Conservation (phyloP, 805 yeast species). For the Helenozyma baotianmanensis region DNA sequence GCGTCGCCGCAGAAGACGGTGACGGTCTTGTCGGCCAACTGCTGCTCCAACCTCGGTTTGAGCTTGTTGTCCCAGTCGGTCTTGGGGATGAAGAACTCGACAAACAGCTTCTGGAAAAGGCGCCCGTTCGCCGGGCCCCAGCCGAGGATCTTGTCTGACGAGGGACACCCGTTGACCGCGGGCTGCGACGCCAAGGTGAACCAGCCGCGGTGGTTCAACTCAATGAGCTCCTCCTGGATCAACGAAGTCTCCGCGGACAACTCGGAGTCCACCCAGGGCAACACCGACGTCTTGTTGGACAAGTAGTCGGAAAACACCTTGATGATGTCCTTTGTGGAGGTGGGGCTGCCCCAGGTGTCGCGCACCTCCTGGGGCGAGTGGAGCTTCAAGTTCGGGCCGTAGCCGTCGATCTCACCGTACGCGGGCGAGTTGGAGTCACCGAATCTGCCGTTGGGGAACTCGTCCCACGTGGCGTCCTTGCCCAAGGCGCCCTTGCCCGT, state of each 20-base stretch:
- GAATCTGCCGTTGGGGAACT: slow-evolving; percentile 91
- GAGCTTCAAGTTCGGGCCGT: slow-evolving; percentile 86
- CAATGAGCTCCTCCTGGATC: slow-evolving; percentile 86
- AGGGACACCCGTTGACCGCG: slow-evolving; percentile 72
- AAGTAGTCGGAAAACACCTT: slow-evolving; percentile 67
- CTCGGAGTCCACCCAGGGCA: slow-evolving; percentile 92
- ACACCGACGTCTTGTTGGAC: slow-evolving; percentile 65
- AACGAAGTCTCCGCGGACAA: slow-evolving; percentile 85
- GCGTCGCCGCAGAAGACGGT: slow-evolving; percentile 76
- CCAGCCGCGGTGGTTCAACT: slow-evolving; percentile 66
- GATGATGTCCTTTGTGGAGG: slow-evolving; percentile 52
- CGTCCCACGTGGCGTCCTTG: slow-evolving; percentile 95
- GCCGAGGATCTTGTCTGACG: slow-evolving; percentile 86
- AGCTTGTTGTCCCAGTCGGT: slow-evolving; percentile 59
- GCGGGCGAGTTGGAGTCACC: slow-evolving; percentile 96
- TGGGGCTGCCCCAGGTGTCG: slow-evolving; percentile 79
- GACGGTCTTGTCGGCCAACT: slow-evolving; percentile 40
- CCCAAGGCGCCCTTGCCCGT: slow-evolving; percentile 82
- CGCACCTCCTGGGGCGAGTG: slow-evolving; percentile 57
- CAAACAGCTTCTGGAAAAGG: slow-evolving; percentile 89
- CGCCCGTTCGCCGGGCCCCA: slow-evolving; percentile 95
- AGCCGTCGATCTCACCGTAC: slow-evolving; percentile 96
- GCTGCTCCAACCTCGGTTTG: slow-evolving; percentile 44
- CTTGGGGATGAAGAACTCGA: slow-evolving; percentile 73
- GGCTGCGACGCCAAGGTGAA: slow-evolving; percentile 96